Conservation (phyloP, 192 early-diverging fungal species). For the Coemansia sp. region DNA sequence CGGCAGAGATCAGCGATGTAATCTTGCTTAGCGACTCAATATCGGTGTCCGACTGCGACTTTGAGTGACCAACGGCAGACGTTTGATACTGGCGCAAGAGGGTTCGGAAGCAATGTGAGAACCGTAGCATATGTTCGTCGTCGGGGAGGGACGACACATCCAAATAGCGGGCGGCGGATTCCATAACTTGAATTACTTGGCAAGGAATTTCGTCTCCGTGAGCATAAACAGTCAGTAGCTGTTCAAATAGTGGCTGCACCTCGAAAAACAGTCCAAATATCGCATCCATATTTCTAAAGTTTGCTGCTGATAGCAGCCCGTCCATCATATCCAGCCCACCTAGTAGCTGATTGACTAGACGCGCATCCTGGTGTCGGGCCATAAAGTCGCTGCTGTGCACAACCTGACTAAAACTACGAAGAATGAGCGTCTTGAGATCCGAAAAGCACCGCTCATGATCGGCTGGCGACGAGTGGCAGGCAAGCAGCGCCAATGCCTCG, state of each 20-base stretch:
- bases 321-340: constrained; percentile 56
- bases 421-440: constrained; percentile 33
- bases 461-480: constrained; percentile 30
- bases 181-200: constrained; percentile 36
- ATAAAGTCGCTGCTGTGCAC: constrained; percentile 8
- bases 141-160: constrained; percentile 43
- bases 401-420: constrained; percentile 18
- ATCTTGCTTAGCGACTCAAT: constrained; percentile 28
- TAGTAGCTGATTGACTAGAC: constrained; percentile 23
- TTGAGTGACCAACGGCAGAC: neutral
- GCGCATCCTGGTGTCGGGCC: constrained; percentile 23
- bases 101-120: constrained; percentile 33
- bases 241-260: constrained; percentile 33
- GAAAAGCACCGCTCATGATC: constrained; percentile 34
- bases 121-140: constrained; percentile 35
- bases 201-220: constrained; percentile 28
- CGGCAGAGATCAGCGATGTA: constrained; percentile 31
- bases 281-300: constrained; percentile 46
- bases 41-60: constrained; percentile 11
- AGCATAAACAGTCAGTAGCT: constrained; percentile 26
- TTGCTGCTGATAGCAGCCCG: constrained; percentile 47
- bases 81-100: constrained; percentile 34
- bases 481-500: constrained; percentile 39
- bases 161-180: constrained; percentile 41
- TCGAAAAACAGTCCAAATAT: constrained; percentile 46